Conservation (phyloP, 208 protist species). For the Trypanosoma platydactyli region DNA sequence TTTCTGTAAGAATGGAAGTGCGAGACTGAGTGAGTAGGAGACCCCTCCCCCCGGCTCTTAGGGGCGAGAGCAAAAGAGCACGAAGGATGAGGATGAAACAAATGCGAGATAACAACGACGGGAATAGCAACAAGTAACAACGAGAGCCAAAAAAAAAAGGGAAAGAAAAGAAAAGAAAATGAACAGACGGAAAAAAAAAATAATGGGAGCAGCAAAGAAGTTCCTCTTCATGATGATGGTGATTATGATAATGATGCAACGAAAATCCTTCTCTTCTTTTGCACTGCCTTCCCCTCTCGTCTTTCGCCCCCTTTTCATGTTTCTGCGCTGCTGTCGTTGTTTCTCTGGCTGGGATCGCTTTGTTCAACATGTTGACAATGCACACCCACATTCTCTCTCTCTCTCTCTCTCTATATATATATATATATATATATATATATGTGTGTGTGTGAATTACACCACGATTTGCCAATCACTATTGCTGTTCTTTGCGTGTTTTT, state of each 20-base stretch:
- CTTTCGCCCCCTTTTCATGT: no score
- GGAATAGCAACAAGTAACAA: neutral
- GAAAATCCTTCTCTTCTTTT: no score
- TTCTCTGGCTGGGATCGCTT: no score
- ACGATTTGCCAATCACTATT: neutral
- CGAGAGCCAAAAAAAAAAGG: neutral
- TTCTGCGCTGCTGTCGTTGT: no score
- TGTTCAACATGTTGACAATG: no score
- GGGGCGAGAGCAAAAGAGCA: neutral
- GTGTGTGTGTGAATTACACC: neutral
- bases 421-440: slow-evolving; percentile 5
- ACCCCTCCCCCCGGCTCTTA: no score
- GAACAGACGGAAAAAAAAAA: neutral
- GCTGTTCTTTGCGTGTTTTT: neutral
- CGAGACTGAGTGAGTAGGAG: no score
- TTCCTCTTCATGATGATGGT: no score
- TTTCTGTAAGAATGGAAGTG: no score
- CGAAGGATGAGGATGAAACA: slow-evolving; percentile 3
- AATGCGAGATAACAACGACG: neutral
- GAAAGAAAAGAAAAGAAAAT: slow-evolving; percentile 1
- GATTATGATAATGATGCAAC: no score
- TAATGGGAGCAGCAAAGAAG: neutral
- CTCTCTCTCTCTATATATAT: neutral
- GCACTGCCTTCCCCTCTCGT: no score
- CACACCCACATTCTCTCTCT: no score